Percentiles rank a stretch among this genome's conserved stretches.
These are phyloP conservation scores for Davidsoniella neocaledoniae DNA, from an alignment of 2,329 filamentous ascomycete species.

Conservation along the genomic window DNA sequence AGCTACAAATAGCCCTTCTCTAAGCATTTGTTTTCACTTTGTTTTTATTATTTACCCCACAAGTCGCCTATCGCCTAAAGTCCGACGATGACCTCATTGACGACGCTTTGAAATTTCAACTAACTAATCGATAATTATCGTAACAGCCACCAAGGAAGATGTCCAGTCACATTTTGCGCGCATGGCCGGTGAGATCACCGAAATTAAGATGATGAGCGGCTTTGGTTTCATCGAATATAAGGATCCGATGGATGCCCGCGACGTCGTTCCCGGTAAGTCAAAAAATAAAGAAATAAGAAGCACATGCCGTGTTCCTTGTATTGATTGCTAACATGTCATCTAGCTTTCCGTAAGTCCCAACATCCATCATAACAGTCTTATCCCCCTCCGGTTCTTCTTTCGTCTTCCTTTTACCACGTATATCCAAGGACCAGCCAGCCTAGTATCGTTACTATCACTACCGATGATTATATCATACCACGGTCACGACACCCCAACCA, in stretches of 20 bases:
- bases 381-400: not conserved
- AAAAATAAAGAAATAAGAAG: not conserved
- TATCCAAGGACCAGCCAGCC: not conserved
- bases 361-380: not conserved
- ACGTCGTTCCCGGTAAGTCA: constrained; percentile 85
- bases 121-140: constrained; percentile 1
- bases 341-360: constrained; percentile 43
- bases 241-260: constrained; percentile 92
- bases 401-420: not conserved
- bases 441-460: not conserved
- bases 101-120: not conserved
- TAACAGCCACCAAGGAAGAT: constrained; percentile 83
- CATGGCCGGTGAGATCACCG: constrained; percentile 92
- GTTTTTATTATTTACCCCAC: constrained; percentile 5
- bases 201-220: constrained; percentile 99
- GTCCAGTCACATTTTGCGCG: constrained; percentile 93
- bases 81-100: constrained; percentile 8
- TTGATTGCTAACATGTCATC: constrained; percentile 1
- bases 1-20: not conserved
- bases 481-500: not conserved
- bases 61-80: not conserved
- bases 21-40: too few relatives aligned
- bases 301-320: not conserved
- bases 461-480: not conserved
- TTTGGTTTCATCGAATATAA: constrained; percentile 99